Percentiles rank a stretch among this genome's conserved stretches.
Evolutionary conservation across 352 stramenopile species (phyloP).

Genomic region (Pythium coloratum): DNA sequence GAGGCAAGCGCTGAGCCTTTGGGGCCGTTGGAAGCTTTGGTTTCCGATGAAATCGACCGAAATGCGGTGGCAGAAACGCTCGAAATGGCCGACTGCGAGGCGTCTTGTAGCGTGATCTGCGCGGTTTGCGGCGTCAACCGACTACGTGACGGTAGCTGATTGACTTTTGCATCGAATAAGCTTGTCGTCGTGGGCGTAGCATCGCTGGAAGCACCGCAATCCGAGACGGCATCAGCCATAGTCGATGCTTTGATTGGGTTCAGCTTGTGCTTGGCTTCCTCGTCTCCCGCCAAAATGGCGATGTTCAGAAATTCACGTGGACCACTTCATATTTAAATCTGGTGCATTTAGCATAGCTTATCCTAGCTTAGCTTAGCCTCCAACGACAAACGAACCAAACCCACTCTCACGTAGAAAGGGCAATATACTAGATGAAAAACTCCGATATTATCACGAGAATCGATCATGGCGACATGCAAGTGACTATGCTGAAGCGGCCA

Average conservation of each 20-base stretch:
- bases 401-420: too few relatives aligned
- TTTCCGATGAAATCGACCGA: not conserved
- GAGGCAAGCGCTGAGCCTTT: not conserved
- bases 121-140: slow-evolving; percentile 3
- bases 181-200: not conserved
- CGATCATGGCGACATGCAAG: too few relatives aligned
- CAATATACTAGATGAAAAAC: too few relatives aligned
- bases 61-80: not conserved
- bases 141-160: not conserved
- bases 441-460: too few relatives aligned
- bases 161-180: not conserved
- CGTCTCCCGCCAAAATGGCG: not conserved
- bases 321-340: not conserved
- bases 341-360: too few relatives aligned
- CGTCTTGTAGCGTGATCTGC: not conserved
- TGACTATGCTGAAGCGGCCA: not conserved
- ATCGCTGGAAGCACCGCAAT: not conserved
- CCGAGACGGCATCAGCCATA: not conserved
- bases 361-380: too few relatives aligned
- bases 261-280: not conserved
- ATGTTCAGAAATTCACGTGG: not conserved
- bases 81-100: not conserved
- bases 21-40: not conserved
- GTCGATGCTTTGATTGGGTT: not conserved
- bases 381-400: too few relatives aligned